These are phyloP conservation scores for Magnolia changhungtana DNA, from an alignment of 164 flowering plant genomes.

Conservation along the genomic window DNA sequence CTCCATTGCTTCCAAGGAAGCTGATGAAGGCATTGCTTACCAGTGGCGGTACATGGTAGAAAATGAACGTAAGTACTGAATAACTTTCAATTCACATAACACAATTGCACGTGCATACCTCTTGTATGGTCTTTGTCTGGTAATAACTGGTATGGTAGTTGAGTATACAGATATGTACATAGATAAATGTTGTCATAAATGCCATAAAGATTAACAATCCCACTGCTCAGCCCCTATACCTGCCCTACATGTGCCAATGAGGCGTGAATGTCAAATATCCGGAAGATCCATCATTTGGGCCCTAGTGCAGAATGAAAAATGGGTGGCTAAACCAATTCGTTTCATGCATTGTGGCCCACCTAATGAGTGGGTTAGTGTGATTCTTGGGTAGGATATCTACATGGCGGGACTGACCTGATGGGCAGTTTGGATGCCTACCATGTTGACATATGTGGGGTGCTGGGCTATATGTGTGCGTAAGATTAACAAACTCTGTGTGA, in stretches of 20 bases:
- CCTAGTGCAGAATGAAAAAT: too few relatives aligned
- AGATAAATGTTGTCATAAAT: background rate
- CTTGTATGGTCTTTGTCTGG: background rate
- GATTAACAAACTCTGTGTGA: too few relatives aligned
- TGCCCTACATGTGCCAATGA: background rate
- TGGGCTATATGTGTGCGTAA: too few relatives aligned
- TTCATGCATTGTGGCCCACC: too few relatives aligned
- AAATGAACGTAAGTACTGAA: conserved; percentile 70
- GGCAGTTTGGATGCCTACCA: too few relatives aligned
- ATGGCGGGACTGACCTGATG: too few relatives aligned
- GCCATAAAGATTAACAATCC: background rate
- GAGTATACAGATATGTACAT: background rate
- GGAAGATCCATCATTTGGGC: too few relatives aligned
- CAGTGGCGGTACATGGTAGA: conserved; percentile 95
- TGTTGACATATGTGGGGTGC: too few relatives aligned
- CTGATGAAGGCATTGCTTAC: conserved; percentile 85
- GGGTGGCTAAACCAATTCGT: too few relatives aligned
- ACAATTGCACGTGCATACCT: conserved; percentile 39
- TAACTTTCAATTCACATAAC: conserved; percentile 18
- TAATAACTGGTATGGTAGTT: background rate
- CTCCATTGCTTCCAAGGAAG: conserved; percentile 83
- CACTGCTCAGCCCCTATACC: background rate
- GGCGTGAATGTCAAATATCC: background rate
- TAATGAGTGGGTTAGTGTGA: too few relatives aligned
- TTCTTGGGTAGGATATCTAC: too few relatives aligned